A percentile compares a stretch with the other conserved stretches of the same genome.
Evolutionary conservation across 768 basidiomycete genomes (phyloP).

Genomic region (Hygrophorus pudorinus): DNA sequence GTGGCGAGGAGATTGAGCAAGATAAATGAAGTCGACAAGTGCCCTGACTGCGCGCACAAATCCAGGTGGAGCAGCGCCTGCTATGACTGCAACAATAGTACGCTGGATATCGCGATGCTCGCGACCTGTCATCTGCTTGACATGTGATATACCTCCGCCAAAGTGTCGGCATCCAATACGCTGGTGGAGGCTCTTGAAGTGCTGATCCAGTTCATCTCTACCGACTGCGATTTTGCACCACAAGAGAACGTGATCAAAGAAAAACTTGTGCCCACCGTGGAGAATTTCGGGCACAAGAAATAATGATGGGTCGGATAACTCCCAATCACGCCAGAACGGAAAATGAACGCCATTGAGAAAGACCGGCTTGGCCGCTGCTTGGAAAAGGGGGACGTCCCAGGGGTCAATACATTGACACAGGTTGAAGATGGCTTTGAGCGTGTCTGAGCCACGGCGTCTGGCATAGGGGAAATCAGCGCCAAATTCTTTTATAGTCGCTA

Average conservation of each 20-base stretch:
- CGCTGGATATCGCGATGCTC: constrained; percentile 18
- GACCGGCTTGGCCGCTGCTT: neutral
- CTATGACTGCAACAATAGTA: constrained; percentile 10
- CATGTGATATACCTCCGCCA: constrained; percentile 15
- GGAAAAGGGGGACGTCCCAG: constrained; percentile 4
- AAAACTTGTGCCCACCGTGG: constrained; percentile 13
- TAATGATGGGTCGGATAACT: constrained; percentile 9
- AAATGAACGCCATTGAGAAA: constrained; percentile 8
- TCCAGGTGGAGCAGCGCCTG: constrained; percentile 6
- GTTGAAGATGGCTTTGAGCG: constrained; percentile 4
- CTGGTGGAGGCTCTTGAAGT: constrained; percentile 16
- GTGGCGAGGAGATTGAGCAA: constrained; percentile 3
- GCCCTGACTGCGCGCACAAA: constrained; percentile 7
- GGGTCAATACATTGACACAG: neutral
- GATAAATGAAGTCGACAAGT: constrained; percentile 9
- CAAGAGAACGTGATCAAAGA: constrained; percentile 5
- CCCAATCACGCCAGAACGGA: constrained; percentile 19
- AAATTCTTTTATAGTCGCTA: constrained; percentile 13
- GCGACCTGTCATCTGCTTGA: constrained; percentile 18
- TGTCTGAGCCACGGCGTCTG: constrained; percentile 7
- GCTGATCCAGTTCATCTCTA: constrained; percentile 15
- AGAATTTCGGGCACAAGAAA: constrained; percentile 19
- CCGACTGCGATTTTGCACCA: constrained; percentile 11
- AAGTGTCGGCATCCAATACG: constrained; percentile 17
- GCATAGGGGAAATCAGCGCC: constrained; percentile 11